These are phyloP conservation scores for Xanthoparmelia taractica DNA, from an alignment of 495 filamentous ascomycete species.

Conservation along the genomic window DNA sequence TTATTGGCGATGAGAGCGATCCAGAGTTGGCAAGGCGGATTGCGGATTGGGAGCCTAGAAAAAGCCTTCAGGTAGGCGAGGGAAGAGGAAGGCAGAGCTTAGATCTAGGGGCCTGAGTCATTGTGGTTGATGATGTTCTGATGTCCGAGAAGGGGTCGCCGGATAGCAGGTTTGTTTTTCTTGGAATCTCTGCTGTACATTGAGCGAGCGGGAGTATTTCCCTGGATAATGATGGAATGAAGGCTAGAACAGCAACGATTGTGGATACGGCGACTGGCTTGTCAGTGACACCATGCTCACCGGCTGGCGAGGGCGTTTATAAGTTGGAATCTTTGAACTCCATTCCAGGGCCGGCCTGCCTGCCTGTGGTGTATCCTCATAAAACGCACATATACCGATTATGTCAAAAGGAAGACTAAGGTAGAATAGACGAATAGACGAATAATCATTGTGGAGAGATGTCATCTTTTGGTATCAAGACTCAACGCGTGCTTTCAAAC, in stretches of 20 bases:
- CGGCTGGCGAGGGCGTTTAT: neutral
- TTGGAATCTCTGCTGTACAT: neutral
- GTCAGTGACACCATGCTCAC: neutral
- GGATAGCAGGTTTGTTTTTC: neutral
- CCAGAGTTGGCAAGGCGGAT: conserved; percentile 43
- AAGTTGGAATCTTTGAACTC: too few species aligned
- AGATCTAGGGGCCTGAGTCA: conserved; percentile 15
- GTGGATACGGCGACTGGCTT: too few species aligned
- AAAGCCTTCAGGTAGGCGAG: conserved; percentile 14
- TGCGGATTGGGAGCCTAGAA: conserved; percentile 27
- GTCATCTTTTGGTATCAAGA: neutral
- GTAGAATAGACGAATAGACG: neutral
- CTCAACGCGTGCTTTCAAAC: neutral
- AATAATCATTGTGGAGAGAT: neutral
- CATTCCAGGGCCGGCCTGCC: too few species aligned
- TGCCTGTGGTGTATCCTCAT: too few species aligned
- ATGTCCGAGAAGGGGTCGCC: neutral
- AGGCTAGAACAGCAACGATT: neutral
- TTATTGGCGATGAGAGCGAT: conserved; percentile 60
- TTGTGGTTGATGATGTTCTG: neutral
- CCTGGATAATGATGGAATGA: neutral
- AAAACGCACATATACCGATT: neutral
- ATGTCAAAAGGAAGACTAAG: neutral
- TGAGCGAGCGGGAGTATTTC: neutral
- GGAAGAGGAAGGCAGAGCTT: conserved; percentile 18